Percentiles rank a stretch among this genome's conserved stretches.
These are phyloP conservation scores for Takashimella koratensis DNA, from an alignment of 1,284 basidiomycete species.

Conservation along the genomic window DNA sequence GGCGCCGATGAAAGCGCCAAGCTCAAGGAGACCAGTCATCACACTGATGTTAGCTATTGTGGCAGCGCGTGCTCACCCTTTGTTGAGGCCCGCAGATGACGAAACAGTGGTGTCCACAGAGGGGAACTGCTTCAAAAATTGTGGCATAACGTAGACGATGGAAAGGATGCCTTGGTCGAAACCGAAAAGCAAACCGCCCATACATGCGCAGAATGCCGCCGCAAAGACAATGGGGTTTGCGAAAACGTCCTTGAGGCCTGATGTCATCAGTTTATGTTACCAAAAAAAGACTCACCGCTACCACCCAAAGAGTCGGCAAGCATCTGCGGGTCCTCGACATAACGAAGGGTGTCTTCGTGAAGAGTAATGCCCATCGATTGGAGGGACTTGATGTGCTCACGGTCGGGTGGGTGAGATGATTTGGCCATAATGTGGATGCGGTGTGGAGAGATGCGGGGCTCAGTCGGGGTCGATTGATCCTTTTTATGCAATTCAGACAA, in stretches of 20 bases:
- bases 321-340: conserved; percentile 2
- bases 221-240: conserved; percentile 11
- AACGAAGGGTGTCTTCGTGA: conserved; percentile 2
- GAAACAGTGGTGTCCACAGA: conserved; percentile 13
- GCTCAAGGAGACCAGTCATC: conserved; percentile 31
- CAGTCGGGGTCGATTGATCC: not conserved
- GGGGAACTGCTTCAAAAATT: conserved; percentile 29
- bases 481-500: no score
- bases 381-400: conserved; percentile 6
- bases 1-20: conserved; percentile 35
- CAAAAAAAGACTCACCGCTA: conserved; percentile 1
- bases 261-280: not conserved
- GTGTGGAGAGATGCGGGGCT: not conserved
- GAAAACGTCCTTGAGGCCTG: conserved; percentile 18
- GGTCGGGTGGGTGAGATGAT: conserved; percentile 3
- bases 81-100: conserved; percentile 14
- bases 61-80: conserved; percentile 4
- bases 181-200: conserved; percentile 21
- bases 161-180: conserved; percentile 38
- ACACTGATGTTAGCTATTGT: conserved; percentile 5
- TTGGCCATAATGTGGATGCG: not conserved
- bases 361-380: conserved; percentile 3
- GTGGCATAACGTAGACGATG: conserved; percentile 31
- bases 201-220: conserved; percentile 15
- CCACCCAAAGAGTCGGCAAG: conserved; percentile 8